Evolutionary conservation across 345 rosid species (phyloP), one percentile per base, ranked within the genome.

Genomic region (Rhizophora apiculata): DNA sequence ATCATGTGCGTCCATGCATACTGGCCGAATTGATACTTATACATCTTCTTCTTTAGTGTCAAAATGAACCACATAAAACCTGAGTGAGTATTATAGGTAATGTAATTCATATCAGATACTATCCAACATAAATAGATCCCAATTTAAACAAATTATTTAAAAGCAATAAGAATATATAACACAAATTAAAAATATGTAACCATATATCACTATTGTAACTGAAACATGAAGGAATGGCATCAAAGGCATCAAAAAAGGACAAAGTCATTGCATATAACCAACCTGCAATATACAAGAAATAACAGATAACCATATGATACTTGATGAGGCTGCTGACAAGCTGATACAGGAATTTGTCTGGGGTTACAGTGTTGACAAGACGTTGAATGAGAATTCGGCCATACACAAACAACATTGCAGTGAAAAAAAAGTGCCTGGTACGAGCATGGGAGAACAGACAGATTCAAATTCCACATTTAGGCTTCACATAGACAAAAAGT

Each of bases 1-100:
- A 94, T 94, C 98, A 94, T 94, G 70, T 94, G 98, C 9, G 96
- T 91, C 98, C 98, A 94, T 54, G 98, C 97, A 72, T 86, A 91
- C 75, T 94, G 97, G 78, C 97, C 87, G 87, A 94, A 94, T 82
- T 91, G 98, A 89, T 94, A 94, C 90, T 94, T 91, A 85, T 94
- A 94, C 96, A 89, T 87, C 89, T 87, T 88, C 95, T 88, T 94
- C 82, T 91, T 94, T 60, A 94, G 74, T 21, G 98, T 82, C 64
- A 94, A 88, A 81, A 94, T 94, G 85, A 94, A 94, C 97, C 98
- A 94, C 85, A 94, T 87, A 76, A 94, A 94, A 75, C 98, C 98
- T 94, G 83, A 66, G 29, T 2, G 46, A 66, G 60, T 1, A 18
- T n/a, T 49, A 57, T 29, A 62, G 27, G 37, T 19, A 27, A 31